A percentile compares a stretch with the other conserved stretches of the same genome.
Conservation (phyloP, 2,329 filamentous ascomycete genomes). For the Metarhizium anisopliae region DNA sequence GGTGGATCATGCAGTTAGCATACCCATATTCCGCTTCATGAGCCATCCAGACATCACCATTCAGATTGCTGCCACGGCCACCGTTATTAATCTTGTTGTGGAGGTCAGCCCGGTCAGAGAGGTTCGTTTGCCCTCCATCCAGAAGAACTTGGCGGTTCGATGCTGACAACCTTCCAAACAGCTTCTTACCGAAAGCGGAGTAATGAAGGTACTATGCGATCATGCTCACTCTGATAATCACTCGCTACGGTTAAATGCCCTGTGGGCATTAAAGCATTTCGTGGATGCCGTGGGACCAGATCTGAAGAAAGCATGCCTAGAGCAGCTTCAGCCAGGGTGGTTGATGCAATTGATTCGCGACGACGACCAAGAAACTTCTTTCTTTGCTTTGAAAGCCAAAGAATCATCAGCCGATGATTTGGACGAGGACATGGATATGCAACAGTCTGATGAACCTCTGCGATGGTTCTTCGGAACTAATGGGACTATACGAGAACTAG, state of each 20-base stretch:
- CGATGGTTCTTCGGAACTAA: slow-evolving; percentile 25
- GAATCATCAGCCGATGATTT: slow-evolving; percentile 28
- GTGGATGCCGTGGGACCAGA: slow-evolving; percentile 63
- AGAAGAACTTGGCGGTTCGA: neutral
- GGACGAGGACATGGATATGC: slow-evolving; percentile 52
- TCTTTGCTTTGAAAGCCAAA: slow-evolving; percentile 27
- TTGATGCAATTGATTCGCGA: slow-evolving; percentile 68
- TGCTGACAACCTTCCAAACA: slow-evolving; percentile 25
- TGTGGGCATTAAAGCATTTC: slow-evolving; percentile 93
- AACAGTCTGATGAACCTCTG: slow-evolving; percentile 34
- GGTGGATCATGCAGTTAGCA: slow-evolving; percentile 74
- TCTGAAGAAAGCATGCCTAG: slow-evolving; percentile 67
- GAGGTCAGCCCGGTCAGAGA: slow-evolving; percentile 89
- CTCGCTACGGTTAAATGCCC: slow-evolving; percentile 71
- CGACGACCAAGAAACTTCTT: slow-evolving; percentile 45
- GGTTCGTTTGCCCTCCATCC: slow-evolving; percentile 33
- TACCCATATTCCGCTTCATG: slow-evolving; percentile 68
- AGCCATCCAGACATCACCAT: slow-evolving; percentile 68
- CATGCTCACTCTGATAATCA: slow-evolving; percentile 76
- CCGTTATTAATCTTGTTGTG: slow-evolving; percentile 75
- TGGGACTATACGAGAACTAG: slow-evolving; percentile 22
- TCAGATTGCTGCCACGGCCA: slow-evolving; percentile 76
- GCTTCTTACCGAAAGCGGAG: slow-evolving; percentile 63
- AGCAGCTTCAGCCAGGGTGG: slow-evolving; percentile 71
- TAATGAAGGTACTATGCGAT: slow-evolving; percentile 69